Conservation (phyloP, 1,284 basidiomycete genomes). For the Singerocomus inundabilis region DNA sequence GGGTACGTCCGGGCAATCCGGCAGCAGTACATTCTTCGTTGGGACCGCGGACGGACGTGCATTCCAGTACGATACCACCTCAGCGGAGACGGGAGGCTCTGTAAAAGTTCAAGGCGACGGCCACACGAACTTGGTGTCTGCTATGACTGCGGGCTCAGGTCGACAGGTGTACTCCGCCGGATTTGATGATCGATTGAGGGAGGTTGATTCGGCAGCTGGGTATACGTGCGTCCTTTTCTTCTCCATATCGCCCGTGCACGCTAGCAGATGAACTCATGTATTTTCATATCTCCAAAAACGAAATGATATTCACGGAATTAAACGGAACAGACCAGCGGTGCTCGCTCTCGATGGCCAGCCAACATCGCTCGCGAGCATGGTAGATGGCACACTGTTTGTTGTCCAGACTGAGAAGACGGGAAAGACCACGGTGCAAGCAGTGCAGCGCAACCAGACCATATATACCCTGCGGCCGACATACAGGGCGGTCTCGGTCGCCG, state of each 20-base stretch:
- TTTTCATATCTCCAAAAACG: background rate
- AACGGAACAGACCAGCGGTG: slow-evolving; percentile 43
- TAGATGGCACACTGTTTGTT: slow-evolving; percentile 68
- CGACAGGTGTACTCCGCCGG: slow-evolving; percentile 69
- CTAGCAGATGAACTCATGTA: background rate
- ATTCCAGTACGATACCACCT: slow-evolving; percentile 56
- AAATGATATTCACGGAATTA: background rate
- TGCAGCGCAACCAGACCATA: slow-evolving; percentile 65
- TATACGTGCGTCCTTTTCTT: slow-evolving; percentile 52
- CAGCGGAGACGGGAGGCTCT: slow-evolving; percentile 24
- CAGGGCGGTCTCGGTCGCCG: slow-evolving; percentile 57
- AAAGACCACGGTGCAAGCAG: slow-evolving; percentile 59
- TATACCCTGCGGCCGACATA: slow-evolving; percentile 54
- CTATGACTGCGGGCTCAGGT: slow-evolving; percentile 48
- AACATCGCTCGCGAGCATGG: slow-evolving; percentile 59
- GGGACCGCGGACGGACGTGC: slow-evolving; percentile 85
- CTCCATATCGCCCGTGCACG: background rate
- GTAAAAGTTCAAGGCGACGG: slow-evolving; percentile 58
- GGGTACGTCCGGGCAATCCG: slow-evolving; percentile 44
- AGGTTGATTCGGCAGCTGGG: slow-evolving; percentile 49
- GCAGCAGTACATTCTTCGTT: slow-evolving; percentile 64
- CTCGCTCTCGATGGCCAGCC: slow-evolving; percentile 66
- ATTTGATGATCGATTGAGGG: slow-evolving; percentile 78
- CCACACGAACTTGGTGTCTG: slow-evolving; percentile 73
- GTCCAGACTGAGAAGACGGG: slow-evolving; percentile 54